Evolutionary conservation across 495 filamentous ascomycete species (phyloP), one percentile per base, ranked within the genome.

Genomic region (Penicillium cinerascens): DNA sequence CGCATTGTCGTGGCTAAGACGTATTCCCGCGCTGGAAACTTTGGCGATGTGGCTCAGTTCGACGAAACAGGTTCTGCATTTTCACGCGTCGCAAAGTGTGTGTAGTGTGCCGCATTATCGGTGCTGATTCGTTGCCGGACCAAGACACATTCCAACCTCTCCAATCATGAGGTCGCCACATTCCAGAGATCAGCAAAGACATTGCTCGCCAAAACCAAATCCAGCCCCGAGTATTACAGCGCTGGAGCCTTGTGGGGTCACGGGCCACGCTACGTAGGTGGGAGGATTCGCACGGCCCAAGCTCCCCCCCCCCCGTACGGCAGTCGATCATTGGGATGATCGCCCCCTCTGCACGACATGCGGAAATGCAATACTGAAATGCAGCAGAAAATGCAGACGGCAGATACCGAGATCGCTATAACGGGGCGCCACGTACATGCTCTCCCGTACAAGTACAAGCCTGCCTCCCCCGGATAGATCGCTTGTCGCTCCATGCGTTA

Each of bases 61-160:
- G n/a, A 13, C 11, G 37, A 39, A 39, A 39, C 18, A 6, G 16
- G 18, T 16, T 39, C 18, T 39, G 37, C 37, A 8, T 16, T 39
- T 20, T 11, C 15, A 5, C 36, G 36, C 16, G 36, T 38, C 6
- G 37, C 10, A 10, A 33, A 33, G 11, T 6, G 29, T 33, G 29
- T 13, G 29, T 10, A 33, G 6, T 33, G 29, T 33, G 29, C 29
- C 0, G 29, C 29, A 11, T 13, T 10, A 1, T 10, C 3, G 4
- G 29, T 13, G 3, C 0, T 33, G 29, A 33, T 33, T 39, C 37
- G 18, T 39, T 38, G 23, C 18, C 42, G 35, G 23, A 46, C 55
- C 48, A 47, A 58, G 63, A 65, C 63, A 65, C 63, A 66, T 66
- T 66, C 63, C 60, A 56, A 51, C 47, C 56, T 50, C 44, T 47